Base-by-base conservation (phyloP, 345 rosid genomes). In the Triadica sebifera region DNA sequence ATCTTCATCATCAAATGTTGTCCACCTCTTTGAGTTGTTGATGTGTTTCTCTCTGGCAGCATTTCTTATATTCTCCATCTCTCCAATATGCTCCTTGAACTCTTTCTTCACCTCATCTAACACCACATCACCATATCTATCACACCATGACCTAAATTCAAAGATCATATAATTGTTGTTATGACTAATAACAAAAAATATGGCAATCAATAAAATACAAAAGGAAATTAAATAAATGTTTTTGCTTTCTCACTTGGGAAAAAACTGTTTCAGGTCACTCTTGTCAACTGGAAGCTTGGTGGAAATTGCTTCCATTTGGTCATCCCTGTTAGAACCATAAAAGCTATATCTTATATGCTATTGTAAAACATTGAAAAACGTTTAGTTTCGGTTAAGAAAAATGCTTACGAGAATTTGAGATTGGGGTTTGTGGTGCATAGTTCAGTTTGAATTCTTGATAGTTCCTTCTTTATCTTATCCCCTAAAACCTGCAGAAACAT, bases 241-340 rank as follows among this genome's bases (percentile, higher is more conserved):
- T 1, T 11, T 19, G 34, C 17, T 62, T 69, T 24, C 89, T 86
- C 72, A 90, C 95, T 83, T 90, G 80, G 96, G 93, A 53, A 89
- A 87, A 84, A 90, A 89, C 70, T 80, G 86, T 73, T 86, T 85
- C 75, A 89, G 87, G 25, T 87, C 91, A 63, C 82, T 79, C 78
- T 87, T 90, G 69, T 90, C 96, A 53, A 86, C 91, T 0, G 96
- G 93, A 71, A 89, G 93, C 75, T 80, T 90, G 65, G 96, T 89
- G 73, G 96, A 90, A 71, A 90, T 89, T 47, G 88, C 96, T 83
- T 90, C 96, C 56, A 90, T 86, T 79, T 89, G 90, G 17, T 90
- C 93, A 77, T 84, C 79, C 77, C 96, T 90, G 77, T 57, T 34
- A 38, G 67, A 79, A 78, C 25, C 47, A 76, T 63, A 72, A 62